Evolutionary conservation across 2,329 filamentous ascomycete genomes (phyloP).

Genomic region (Conoideocrella luteorostrata): DNA sequence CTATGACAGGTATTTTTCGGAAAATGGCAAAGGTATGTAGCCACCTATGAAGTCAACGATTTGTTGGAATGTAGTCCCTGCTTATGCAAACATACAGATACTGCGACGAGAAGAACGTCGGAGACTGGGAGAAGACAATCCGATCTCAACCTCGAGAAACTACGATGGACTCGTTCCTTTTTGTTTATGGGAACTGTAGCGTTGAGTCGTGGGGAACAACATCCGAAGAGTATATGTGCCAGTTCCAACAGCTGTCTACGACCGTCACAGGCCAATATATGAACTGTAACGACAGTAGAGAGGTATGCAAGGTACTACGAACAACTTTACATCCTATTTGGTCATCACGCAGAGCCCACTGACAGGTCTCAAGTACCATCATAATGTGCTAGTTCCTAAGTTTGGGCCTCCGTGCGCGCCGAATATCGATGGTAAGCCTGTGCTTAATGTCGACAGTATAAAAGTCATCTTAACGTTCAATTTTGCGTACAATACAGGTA

Average conservation of each 20-base stretch:
- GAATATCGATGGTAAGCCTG: constrained; percentile 18
- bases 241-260: constrained; percentile 21
- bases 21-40: not conserved
- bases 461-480: constrained; percentile 22
- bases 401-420: constrained; percentile 16
- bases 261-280: constrained; percentile 16
- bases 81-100: constrained; percentile 1
- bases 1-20: not conserved
- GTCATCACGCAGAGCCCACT: too few species aligned
- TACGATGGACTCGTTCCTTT: constrained; percentile 19
- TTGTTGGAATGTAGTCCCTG: too few species aligned
- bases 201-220: constrained; percentile 18
- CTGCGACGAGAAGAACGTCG: not conserved
- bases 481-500: constrained; percentile 19
- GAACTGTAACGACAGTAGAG: constrained; percentile 18
- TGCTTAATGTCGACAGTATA: constrained; percentile 16
- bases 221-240: constrained; percentile 17
- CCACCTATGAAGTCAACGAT: not conserved
- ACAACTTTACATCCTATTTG: too few species aligned
- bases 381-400: constrained; percentile 14
- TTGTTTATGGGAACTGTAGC: constrained; percentile 16
- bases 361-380: constrained; percentile 17
- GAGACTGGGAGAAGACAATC: not conserved
- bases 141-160: not conserved
- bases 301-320: constrained; percentile 19